Base-by-base conservation (phyloP, 495 filamentous ascomycete species). In the Neurospora africana region DNA sequence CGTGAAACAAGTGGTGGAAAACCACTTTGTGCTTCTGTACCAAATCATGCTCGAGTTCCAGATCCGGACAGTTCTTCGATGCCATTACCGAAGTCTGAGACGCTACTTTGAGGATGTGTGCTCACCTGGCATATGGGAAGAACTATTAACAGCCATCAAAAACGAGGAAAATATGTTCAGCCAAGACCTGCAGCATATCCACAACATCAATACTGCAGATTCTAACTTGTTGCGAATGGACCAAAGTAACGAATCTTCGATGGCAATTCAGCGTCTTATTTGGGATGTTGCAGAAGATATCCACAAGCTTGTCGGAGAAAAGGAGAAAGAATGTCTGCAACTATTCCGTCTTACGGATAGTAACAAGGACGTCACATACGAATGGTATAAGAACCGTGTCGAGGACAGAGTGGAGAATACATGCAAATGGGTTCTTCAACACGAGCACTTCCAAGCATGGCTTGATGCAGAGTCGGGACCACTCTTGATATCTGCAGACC, bases 401-500 rank as follows among this genome's bases (percentile, higher is more conserved):
- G 71, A 74, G 30, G 33, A 72, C 5, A 35, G 67, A 35, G 43
- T 70, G 10, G 43, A 72, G 19, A 47, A 68, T 8, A 76, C 74
- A 0, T 82, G 80, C 37, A 61, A 77, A 68, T 84, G 82, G 81
- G 77, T 82, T 21, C 69, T 82, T 3, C 40, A 73, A 0, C 76
- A 82, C 40, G 33, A 74, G 0, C 23, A 58, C 17, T 76, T 65
- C 10, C 23, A 37, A 17, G 1, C 8, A 4, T 76, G 72, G 74
- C 1, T 74, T 71, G 36, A 38, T 33, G 23, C 43, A 35, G 69
- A 76, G 15, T 27, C 69, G 0, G 36, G 73, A 27, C 68, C 69
- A 19, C 72, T 78, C 0, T 76, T 87, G 9, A 74, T 86, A 1
- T 80, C 84, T 10, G 84, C 84, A 11, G 79, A 85, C 70, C 84